Evolutionary conservation across 139 green algal genomes (phyloP).

Genomic region (Medakamo hakoo): DNA sequence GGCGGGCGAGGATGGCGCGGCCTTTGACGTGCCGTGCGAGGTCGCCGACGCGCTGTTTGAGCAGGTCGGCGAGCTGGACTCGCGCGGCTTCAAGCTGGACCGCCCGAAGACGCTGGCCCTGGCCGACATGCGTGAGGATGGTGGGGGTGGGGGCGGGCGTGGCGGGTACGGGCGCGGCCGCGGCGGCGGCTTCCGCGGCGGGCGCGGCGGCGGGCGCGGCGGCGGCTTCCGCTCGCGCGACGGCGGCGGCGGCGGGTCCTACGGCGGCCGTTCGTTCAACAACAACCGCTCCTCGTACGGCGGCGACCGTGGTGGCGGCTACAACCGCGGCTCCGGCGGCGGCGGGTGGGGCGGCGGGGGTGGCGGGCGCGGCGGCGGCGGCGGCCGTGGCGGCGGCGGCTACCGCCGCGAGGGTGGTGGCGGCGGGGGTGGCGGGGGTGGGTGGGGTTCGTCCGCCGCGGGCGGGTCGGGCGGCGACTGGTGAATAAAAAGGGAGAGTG

Average conservation of each 20-base stretch:
- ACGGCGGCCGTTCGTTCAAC: neutral
- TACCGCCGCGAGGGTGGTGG: neutral
- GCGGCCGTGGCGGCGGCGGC: conserved; percentile 5
- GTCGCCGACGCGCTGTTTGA: conserved; percentile 28
- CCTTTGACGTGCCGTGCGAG: conserved; percentile 65
- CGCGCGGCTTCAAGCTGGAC: conserved; percentile 20
- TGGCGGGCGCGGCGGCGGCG: conserved; percentile 1
- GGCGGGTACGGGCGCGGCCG: neutral
- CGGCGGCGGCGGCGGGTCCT: conserved; percentile 4
- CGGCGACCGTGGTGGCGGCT: conserved; percentile 5
- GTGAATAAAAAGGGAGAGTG: neutral
- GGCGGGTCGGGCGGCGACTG: neutral
- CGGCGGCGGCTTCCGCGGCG: neutral
- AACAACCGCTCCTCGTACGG: conserved; percentile 2
- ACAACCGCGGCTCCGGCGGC: conserved; percentile 2
- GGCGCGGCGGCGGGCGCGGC: neutral
- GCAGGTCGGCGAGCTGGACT: conserved; percentile 16
- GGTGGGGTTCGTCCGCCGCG: neutral
- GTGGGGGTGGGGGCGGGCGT: neutral
- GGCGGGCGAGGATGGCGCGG: conserved; percentile 25
- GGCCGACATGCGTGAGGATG: conserved; percentile 11
- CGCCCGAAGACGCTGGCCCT: conserved; percentile 17
- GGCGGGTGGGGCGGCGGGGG: conserved; percentile 2
- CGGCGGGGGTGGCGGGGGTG: neutral
- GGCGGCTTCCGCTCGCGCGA: neutral